Base-by-base conservation (phyloP, 192 early-diverging fungal species). In the Entophlyctis helioformis region DNA sequence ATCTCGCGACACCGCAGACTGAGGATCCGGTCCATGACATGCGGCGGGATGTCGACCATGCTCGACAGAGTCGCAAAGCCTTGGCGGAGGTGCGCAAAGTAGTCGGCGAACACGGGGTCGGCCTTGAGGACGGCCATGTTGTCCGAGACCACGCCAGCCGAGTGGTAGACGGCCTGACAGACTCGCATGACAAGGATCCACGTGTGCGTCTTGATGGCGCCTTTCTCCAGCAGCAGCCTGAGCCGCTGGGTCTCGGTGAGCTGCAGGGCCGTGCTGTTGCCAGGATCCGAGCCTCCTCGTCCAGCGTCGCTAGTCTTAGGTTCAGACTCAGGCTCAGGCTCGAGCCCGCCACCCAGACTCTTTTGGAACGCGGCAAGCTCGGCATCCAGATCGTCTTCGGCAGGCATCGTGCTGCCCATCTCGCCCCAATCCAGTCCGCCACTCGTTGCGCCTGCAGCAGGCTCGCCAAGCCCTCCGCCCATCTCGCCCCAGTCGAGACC, bases 181-280 rank as follows among this genome's bases (percentile, higher is more conserved):
- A 82, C 60, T 18, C 74, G 60, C 47, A 77, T 78, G 1, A 64
- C 67, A 40, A 84, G 42, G n/a, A 69, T 57, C 56, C 69, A 69
- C 47, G 83, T 78, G 56, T 78, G 83, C 10, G 64, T 20, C 8
- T 54, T 37, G 22, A 78, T 29, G 46, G 63, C 62, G 16, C 54
- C 48, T 18, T 42, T 42, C 36, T 58, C 44, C 4, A 53, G 24
- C 26, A 39, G 42, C 21, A 48, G 32, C 7, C 53, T 25, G 3
- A 48, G 20, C 15, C 11, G 9, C 8, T 15, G 33, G 29, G 25
- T 18, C 15, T 20, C 34, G 43, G 36, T 27, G 42, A 1, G 38
- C 42, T 0, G 56, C 56, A 6, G 35, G 33, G 22, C 8, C 48
- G 2, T 36, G 16, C 16, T 56, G 4, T 42, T 23, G 27, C 35